Percentiles rank a stretch among this genome's conserved stretches.
Conservation (phyloP, 768 basidiomycete species). For the Trametes elegans region DNA sequence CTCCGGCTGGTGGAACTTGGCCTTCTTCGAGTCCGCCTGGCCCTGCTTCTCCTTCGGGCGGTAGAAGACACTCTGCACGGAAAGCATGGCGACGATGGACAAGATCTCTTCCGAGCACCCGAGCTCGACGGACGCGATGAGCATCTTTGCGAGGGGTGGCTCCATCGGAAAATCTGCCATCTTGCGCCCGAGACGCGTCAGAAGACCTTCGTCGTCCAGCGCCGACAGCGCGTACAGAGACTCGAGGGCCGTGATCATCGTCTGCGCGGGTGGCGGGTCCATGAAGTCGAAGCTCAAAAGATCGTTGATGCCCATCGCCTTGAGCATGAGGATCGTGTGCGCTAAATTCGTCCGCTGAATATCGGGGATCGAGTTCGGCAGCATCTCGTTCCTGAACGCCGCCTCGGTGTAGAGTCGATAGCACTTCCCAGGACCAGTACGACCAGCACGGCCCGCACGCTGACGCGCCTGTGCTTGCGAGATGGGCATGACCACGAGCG, state of each 20-base stretch:
- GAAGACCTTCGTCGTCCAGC: constrained; percentile 91
- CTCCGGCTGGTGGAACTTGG: constrained; percentile 99
- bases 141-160: constrained; percentile 93
- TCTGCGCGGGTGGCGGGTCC: constrained; percentile 97
- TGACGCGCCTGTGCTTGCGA: constrained; percentile 98
- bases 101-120: constrained; percentile 98
- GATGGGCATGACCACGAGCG: constrained; percentile 96
- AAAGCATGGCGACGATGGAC: constrained; percentile 96
- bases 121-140: constrained; percentile 95
- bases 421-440: constrained; percentile 97
- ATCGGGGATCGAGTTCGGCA: constrained; percentile 95
- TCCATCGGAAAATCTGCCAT: constrained; percentile 99
- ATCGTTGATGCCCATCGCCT: constrained; percentile 99
- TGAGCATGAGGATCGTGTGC: constrained; percentile 89
- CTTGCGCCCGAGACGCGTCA: constrained; percentile 93
- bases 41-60: constrained; percentile 99
- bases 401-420: constrained; percentile 98
- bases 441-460: constrained; percentile 92
- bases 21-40: constrained; percentile 99
- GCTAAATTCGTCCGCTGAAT: constrained; percentile 95
- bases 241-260: constrained; percentile 95
- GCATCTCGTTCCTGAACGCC: constrained; percentile 98
- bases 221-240: constrained; percentile 94
- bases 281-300: constrained; percentile 98
- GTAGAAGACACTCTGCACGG: constrained; percentile 95